Conservation (phyloP, 768 basidiomycete genomes). For the Termitomyces sp. region DNA sequence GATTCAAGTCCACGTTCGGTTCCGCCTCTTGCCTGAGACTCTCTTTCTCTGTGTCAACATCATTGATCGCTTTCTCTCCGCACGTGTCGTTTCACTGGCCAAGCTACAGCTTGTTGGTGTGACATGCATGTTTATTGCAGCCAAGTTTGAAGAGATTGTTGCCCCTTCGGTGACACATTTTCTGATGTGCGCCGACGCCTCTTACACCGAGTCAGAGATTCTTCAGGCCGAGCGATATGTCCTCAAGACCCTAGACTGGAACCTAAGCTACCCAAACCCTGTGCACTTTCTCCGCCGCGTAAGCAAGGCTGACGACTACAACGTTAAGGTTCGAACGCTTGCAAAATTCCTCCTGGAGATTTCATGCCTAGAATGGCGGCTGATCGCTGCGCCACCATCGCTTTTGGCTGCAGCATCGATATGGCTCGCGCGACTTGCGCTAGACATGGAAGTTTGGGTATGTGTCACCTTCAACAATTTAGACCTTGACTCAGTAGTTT, state of each 20-base stretch:
- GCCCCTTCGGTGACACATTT: conserved; percentile 90
- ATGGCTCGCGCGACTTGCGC: conserved; percentile 82
- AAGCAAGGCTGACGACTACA: conserved; percentile 96
- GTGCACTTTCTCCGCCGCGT: conserved; percentile 89
- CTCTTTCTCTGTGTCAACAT: conserved; percentile 94
- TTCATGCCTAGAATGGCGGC: conserved; percentile 77
- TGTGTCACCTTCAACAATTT: conserved; percentile 28
- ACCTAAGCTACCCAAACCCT: conserved; percentile 88
- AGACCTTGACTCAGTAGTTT: not conserved
- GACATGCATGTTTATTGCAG: conserved; percentile 87
- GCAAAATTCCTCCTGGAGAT: conserved; percentile 96
- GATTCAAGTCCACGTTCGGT: conserved; percentile 90
- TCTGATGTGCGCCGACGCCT: conserved; percentile 76
- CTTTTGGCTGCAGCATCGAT: conserved; percentile 84
- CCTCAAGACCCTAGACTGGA: conserved; percentile 89
- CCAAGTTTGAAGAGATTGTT: conserved; percentile 95
- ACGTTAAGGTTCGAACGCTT: conserved; percentile 85
- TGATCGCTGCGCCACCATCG: conserved; percentile 80
- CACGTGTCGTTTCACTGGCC: conserved; percentile 77
- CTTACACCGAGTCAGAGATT: conserved; percentile 78
- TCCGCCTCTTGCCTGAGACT: conserved; percentile 90
- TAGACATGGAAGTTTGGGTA: conserved; percentile 88
- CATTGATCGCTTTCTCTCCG: conserved; percentile 76
- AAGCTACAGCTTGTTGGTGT: conserved; percentile 96
- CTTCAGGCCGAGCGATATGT: conserved; percentile 80